Base-by-base conservation (phyloP, 352 stramenopile genomes). In the Phytophthora ramorum region DNA sequence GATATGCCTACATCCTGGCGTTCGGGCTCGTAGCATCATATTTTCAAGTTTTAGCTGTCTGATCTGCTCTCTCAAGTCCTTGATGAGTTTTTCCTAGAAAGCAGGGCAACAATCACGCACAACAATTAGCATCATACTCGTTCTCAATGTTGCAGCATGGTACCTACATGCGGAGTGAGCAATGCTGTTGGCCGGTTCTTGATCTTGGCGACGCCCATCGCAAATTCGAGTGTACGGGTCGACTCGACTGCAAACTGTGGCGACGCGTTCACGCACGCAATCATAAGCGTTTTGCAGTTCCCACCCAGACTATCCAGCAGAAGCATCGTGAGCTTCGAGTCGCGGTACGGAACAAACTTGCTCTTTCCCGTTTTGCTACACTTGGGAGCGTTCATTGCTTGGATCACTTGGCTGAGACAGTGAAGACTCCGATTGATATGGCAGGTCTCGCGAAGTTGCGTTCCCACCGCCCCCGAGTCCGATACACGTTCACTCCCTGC, bases 381-480 rank as follows among this genome's bases (percentile, higher is more conserved):
- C 35, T 68, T 75, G 7, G 67, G 38, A 3, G 79, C 65, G 46
- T 82, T 91, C 60, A 93, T 78, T 7, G 85, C 83, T 22, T 90
- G 79, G 57, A 93, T 92, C 26, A 93, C 85, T 13, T 93, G 74
- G 51, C 76, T 91, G 0, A 93, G 77, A 57, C 81, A 91, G 59
- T 91, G 84, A 22, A 93, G 70, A 53, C 85, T 93, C 61, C 87
- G 89, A 63, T 93, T 93, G 64, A 92, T 93, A 55, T 91, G 78
- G 3, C 80, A 83, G 0, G 83, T 90, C 58, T 93, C 85, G 17
- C 84, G 85, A 43, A 93, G 78, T 57, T 92, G 85, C 28, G 70
- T 65, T 7, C 83, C 85, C 2, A 84, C 77, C 0, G 75, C 83
- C 2, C 83, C 78, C 3, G 85, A 90, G 51, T 92, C 83, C 17